Conservation (phyloP, 768 basidiomycete genomes). For the Cyathus striatus region DNA sequence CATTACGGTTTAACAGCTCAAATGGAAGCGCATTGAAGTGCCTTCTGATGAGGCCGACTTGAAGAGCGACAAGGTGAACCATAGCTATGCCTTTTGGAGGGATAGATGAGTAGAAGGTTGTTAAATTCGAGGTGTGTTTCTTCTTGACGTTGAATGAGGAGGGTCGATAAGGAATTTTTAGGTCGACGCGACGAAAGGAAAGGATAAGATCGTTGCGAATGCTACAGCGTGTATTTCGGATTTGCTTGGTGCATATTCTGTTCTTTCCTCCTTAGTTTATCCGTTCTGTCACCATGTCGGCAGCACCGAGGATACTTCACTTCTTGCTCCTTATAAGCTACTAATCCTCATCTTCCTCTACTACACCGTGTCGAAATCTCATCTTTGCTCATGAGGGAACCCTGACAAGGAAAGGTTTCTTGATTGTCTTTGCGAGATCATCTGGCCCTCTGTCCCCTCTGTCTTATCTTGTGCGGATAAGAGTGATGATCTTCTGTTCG, state of each 20-base stretch:
- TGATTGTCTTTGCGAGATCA: too few relatives aligned
- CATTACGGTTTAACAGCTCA: constrained; percentile 70
- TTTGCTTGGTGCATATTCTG: constrained; percentile 56
- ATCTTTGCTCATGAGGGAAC: neutral
- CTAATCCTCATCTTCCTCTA: neutral
- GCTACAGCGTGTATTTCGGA: constrained; percentile 73
- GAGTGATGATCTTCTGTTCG: too few relatives aligned
- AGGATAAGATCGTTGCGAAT: constrained; percentile 54
- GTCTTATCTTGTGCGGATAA: too few relatives aligned
- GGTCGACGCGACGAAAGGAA: constrained; percentile 65
- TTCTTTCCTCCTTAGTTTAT: neutral
- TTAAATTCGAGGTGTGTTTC: constrained; percentile 48
- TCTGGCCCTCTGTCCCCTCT: too few relatives aligned
- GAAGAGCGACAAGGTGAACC: constrained; percentile 31
- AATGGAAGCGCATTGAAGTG: constrained; percentile 77
- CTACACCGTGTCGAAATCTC: neutral
- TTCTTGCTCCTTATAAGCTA: neutral
- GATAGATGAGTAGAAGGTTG: constrained; percentile 82
- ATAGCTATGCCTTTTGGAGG: constrained; percentile 78
- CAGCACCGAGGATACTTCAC: too few relatives aligned
- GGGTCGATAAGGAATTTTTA: constrained; percentile 13
- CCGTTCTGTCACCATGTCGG: neutral
- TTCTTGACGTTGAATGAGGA: neutral
- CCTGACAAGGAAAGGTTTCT: too few relatives aligned
- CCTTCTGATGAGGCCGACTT: constrained; percentile 25